Conservation (phyloP, 1,284 basidiomycete genomes). For the Sanghuangporus sanghuang region DNA sequence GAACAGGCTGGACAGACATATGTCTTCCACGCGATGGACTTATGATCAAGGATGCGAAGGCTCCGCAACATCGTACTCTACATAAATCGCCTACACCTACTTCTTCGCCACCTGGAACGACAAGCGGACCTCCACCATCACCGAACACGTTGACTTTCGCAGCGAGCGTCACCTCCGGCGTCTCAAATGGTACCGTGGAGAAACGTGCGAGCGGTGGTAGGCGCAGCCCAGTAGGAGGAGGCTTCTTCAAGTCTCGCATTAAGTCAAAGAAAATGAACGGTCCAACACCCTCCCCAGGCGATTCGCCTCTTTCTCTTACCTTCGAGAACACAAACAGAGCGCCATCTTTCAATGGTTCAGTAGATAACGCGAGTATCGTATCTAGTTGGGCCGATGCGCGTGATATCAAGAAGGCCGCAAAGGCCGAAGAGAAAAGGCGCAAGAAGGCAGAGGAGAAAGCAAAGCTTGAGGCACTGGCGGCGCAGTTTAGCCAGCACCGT, state of each 20-base stretch:
- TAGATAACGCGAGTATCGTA: neutral
- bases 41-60: neutral
- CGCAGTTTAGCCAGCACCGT: conserved; percentile 34
- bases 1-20: neutral
- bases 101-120: neutral
- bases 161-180: neutral
- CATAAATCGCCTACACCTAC: neutral
- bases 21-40: neutral
- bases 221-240: neutral
- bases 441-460: conserved; percentile 41
- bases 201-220: neutral
- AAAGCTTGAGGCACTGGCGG: conserved; percentile 37
- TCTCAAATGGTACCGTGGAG: neutral
- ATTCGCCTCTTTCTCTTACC: neutral
- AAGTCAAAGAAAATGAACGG: conserved; percentile 1
- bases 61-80: neutral
- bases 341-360: neutral
- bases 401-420: conserved; percentile 28
- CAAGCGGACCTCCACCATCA: neutral
- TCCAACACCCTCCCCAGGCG: neutral
- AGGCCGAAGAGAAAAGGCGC: conserved; percentile 39
- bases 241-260: conserved; percentile 1
- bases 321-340: neutral
- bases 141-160: neutral
- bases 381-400: conserved; percentile 5